Conservation (phyloP, 2,329 filamentous ascomycete genomes). For the Lecanicillium sp. region DNA sequence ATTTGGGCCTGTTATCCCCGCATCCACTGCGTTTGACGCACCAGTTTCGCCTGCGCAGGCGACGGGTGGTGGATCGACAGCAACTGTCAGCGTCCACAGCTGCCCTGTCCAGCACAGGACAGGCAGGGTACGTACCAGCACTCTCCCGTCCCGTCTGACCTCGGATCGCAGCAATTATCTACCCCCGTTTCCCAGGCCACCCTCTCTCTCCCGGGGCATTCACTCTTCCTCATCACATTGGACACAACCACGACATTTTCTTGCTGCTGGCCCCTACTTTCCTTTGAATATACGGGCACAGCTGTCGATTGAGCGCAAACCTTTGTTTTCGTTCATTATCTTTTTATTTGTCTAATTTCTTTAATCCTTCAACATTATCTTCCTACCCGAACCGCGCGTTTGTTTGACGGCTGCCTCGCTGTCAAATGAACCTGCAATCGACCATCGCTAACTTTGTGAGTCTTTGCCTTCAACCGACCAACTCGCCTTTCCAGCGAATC, state of each 20-base stretch:
- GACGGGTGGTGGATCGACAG: not conserved
- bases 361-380: slow-evolving; percentile 11
- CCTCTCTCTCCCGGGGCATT: not conserved
- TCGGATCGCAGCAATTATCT: slow-evolving; percentile 2
- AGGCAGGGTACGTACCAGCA: not conserved
- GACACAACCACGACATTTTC: slow-evolving; percentile 3
- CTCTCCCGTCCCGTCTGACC: not conserved
- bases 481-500: no score
- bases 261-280: slow-evolving; percentile 10
- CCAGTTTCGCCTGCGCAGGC: slow-evolving; percentile 1
- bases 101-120: not conserved
- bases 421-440: slow-evolving; percentile 98
- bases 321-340: slow-evolving; percentile 6
- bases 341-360: slow-evolving; percentile 11
- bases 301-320: slow-evolving; percentile 5
- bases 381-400: slow-evolving; percentile 58
- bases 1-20: slow-evolving; percentile 5
- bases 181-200: slow-evolving; percentile 9
- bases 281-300: slow-evolving; percentile 10
- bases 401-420: slow-evolving; percentile 77
- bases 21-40: not conserved
- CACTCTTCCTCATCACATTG: not conserved
- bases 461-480: no score
- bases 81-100: not conserved
- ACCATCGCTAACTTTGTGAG: no score